Conservation (phyloP, 2,329 filamentous ascomycete genomes). For the Septoria petroselini region DNA sequence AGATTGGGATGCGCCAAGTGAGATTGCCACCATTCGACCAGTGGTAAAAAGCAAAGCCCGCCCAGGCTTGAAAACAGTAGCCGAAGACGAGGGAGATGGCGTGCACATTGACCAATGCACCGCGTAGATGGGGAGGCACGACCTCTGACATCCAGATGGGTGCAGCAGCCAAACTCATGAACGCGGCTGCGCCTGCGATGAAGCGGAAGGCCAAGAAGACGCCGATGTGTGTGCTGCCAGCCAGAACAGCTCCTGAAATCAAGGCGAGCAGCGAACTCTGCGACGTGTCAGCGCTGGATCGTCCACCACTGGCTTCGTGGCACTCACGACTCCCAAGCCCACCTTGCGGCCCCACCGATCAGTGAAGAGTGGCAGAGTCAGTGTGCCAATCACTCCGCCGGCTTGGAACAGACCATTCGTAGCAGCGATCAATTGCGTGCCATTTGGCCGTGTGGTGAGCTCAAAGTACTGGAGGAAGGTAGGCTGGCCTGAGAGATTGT, state of each 20-base stretch:
- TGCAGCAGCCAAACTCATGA: conserved; percentile 37
- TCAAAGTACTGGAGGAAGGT: conserved; percentile 27
- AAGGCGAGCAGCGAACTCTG: conserved; percentile 28
- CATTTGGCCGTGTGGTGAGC: conserved; percentile 26
- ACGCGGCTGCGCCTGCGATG: conserved; percentile 34
- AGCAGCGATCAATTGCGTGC: conserved; percentile 21
- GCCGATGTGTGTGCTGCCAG: conserved; percentile 27
- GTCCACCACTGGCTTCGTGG: no score
- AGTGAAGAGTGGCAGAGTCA: conserved; percentile 21
- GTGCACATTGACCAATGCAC: conserved; percentile 38
- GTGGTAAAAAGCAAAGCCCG: conserved; percentile 24
- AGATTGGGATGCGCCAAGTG: conserved; percentile 23
- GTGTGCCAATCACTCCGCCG: conserved; percentile 24
- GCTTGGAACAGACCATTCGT: conserved; percentile 29
- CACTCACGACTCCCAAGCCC: conserved; percentile 21
- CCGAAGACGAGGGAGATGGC: conserved; percentile 28
- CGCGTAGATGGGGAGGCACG: conserved; percentile 35
- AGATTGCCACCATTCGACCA: conserved; percentile 20
- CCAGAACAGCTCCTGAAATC: conserved; percentile 33
- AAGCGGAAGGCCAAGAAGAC: conserved; percentile 37
- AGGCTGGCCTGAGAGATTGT: conserved; percentile 20
- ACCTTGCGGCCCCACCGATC: conserved; percentile 25
- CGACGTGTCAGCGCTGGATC: background rate
- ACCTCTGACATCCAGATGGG: conserved; percentile 40
- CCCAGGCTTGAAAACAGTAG: conserved; percentile 21